These are phyloP conservation scores for Chaetomium tenue DNA, from an alignment of 495 filamentous ascomycete genomes.

Conservation along the genomic window DNA sequence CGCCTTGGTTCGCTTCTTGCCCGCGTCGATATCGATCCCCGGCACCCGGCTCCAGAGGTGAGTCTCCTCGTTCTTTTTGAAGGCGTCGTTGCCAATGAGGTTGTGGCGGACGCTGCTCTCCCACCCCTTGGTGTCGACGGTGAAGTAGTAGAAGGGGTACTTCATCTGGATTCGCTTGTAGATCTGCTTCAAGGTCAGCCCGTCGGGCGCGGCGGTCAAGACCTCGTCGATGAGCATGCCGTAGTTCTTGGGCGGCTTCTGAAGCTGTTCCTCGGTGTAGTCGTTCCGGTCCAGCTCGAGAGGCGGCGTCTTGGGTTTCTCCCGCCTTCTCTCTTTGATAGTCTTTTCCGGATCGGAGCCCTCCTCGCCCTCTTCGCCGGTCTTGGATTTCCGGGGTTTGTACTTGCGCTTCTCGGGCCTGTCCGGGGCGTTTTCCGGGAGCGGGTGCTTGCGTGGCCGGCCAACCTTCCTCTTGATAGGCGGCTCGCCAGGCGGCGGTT, in stretches of 20 bases:
- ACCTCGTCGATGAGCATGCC: conserved; percentile 89
- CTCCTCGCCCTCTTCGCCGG: conserved; percentile 49
- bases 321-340: conserved; percentile 57
- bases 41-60: conserved; percentile 52
- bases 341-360: conserved; percentile 48
- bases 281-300: conserved; percentile 64
- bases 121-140: conserved; percentile 80
- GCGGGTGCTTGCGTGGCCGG: conserved; percentile 52
- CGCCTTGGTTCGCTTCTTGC: conserved; percentile 51
- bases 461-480: conserved; percentile 62
- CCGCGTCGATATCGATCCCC: conserved; percentile 51
- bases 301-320: conserved; percentile 61
- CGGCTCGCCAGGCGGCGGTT: conserved; percentile 44
- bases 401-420: conserved; percentile 76
- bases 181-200: conserved; percentile 87
- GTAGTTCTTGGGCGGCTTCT: conserved; percentile 83
- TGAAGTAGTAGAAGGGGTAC: conserved; percentile 89
- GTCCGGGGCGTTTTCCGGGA: conserved; percentile 54
- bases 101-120: conserved; percentile 97
- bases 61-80: conserved; percentile 71
- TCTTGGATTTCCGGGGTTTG: conserved; percentile 68
- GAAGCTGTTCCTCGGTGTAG: conserved; percentile 78
- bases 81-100: conserved; percentile 81
- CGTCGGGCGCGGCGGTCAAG: conserved; percentile 67
- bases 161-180: conserved; percentile 83